Evolutionary conservation across 73 alveolate species (phyloP).

Genomic region (Durusdinium trenchii): DNA sequence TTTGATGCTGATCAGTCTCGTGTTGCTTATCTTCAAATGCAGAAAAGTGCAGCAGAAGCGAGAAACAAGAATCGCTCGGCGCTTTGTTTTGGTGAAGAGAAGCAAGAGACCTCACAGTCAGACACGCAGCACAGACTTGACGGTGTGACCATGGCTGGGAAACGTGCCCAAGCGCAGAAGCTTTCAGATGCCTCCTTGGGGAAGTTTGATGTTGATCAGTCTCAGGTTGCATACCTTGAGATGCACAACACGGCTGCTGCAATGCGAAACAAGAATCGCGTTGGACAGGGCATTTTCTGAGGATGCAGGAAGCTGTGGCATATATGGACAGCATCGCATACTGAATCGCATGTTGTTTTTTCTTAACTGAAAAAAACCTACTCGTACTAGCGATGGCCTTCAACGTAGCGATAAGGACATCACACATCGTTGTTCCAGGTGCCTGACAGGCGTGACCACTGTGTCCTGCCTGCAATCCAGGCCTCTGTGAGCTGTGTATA

Average conservation of each 20-base stretch:
- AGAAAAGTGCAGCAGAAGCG: slow-evolving; percentile 80
- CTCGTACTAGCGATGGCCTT: too few species aligned
- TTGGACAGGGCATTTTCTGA: not conserved
- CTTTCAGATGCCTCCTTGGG: slow-evolving; percentile 41
- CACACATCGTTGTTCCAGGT: not conserved
- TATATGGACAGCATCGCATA: too few species aligned
- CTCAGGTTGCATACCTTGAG: slow-evolving; percentile 25
- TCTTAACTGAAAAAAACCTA: too few species aligned
- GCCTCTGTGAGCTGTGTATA: slow-evolving; percentile 5
- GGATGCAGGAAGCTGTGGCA: not conserved
- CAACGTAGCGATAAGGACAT: too few species aligned
- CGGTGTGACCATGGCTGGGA: slow-evolving; percentile 23
- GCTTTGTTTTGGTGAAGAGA: slow-evolving; percentile 15
- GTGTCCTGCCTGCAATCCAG: not conserved
- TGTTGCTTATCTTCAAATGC: slow-evolving; percentile 80
- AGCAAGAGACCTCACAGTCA: not conserved
- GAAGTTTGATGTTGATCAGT: slow-evolving; percentile 41
- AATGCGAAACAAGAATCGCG: slow-evolving; percentile 10
- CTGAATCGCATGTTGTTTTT: too few species aligned
- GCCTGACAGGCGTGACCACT: not conserved
- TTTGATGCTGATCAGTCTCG: slow-evolving; percentile 84
- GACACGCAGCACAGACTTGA: not conserved
- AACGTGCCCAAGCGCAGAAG: slow-evolving; percentile 25
- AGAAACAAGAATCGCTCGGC: slow-evolving; percentile 90
- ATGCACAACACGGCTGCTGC: slow-evolving; percentile 49